These are phyloP conservation scores for Pseudocercospora fijiensis DNA, from an alignment of 2,329 filamentous ascomycete genomes.

Conservation along the genomic window DNA sequence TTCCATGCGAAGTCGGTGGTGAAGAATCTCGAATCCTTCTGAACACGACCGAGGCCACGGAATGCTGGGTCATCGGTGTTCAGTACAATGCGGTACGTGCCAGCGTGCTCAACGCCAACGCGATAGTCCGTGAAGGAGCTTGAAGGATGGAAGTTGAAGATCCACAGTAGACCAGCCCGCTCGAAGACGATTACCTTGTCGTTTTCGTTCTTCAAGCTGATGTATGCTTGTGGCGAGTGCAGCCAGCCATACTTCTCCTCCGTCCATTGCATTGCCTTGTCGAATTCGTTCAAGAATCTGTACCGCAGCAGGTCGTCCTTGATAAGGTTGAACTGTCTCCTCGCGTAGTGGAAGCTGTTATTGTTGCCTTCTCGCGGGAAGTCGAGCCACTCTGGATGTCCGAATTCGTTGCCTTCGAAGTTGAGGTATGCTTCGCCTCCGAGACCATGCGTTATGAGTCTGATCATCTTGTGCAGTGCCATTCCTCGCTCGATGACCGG, in stretches of 20 bases:
- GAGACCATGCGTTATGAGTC: slow-evolving; percentile 83
- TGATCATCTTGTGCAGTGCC: slow-evolving; percentile 95
- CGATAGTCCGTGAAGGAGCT: slow-evolving; percentile 89
- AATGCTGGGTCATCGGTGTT: slow-evolving; percentile 75
- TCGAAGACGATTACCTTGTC: slow-evolving; percentile 98
- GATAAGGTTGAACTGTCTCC: slow-evolving; percentile 88
- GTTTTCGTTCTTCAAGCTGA: slow-evolving; percentile 87
- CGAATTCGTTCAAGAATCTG: slow-evolving; percentile 88
- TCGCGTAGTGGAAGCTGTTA: slow-evolving; percentile 47
- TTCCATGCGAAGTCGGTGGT: slow-evolving; percentile 93
- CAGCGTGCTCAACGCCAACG: slow-evolving; percentile 78
- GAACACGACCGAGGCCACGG: slow-evolving; percentile 76
- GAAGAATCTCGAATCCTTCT: slow-evolving; percentile 82
- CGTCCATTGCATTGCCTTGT: slow-evolving; percentile 82
- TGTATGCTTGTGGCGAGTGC: slow-evolving; percentile 78
- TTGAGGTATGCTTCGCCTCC: slow-evolving; percentile 97
- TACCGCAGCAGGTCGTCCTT: slow-evolving; percentile 86
- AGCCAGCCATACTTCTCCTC: slow-evolving; percentile 94
- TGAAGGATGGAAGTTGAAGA: slow-evolving; percentile 93
- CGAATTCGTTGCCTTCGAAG: slow-evolving; percentile 98
- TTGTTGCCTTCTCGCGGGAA: slow-evolving; percentile 79
- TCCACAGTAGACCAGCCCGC: slow-evolving; percentile 81
- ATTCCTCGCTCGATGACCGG: slow-evolving; percentile 87
- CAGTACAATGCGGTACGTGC: slow-evolving; percentile 83
- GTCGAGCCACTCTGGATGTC: slow-evolving; percentile 97